Evolutionary conservation across 176 grass and related monocot genomes (phyloP).

Genomic region (Lolium multiflorum): DNA sequence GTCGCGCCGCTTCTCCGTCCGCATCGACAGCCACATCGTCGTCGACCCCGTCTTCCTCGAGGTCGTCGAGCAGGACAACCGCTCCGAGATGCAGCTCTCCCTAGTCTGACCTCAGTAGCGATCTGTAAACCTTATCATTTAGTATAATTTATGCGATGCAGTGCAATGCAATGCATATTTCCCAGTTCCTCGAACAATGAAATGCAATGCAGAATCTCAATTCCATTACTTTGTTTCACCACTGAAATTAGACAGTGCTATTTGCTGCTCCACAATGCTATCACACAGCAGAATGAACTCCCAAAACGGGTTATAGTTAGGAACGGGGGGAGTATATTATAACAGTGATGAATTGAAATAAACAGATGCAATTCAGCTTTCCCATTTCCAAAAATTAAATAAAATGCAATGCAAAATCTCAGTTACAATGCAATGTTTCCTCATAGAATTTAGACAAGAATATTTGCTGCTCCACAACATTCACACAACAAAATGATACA

Average conservation of each 20-base stretch:
- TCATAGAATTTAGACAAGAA: background rate
- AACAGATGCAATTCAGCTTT: too few species aligned
- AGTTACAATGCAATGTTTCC: background rate
- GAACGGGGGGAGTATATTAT: too few species aligned
- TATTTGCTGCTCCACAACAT: background rate
- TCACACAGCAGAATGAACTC: constrained; percentile 1
- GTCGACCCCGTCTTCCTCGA: constrained; percentile 85
- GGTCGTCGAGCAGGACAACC: constrained; percentile 68
- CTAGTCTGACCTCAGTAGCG: constrained; percentile 28
- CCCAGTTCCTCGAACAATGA: background rate
- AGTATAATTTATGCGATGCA: background rate
- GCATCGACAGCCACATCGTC: constrained; percentile 71
- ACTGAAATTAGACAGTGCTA: background rate
- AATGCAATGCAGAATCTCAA: background rate
- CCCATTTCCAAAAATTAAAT: background rate
- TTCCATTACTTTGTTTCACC: background rate
- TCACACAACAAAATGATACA: constrained; percentile 29
- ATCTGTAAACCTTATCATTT: background rate
- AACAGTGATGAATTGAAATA: too few species aligned
- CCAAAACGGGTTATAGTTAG: too few species aligned
- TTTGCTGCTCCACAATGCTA: background rate
- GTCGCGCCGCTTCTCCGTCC: constrained; percentile 68
- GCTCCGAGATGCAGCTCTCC: constrained; percentile 62
- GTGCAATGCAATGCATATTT: background rate
- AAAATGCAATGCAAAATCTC: background rate